A percentile compares a stretch with the other conserved stretches of the same genome.
Conservation (phyloP, 192 early-diverging fungal genomes). For the Umbelopsis isabellina region DNA sequence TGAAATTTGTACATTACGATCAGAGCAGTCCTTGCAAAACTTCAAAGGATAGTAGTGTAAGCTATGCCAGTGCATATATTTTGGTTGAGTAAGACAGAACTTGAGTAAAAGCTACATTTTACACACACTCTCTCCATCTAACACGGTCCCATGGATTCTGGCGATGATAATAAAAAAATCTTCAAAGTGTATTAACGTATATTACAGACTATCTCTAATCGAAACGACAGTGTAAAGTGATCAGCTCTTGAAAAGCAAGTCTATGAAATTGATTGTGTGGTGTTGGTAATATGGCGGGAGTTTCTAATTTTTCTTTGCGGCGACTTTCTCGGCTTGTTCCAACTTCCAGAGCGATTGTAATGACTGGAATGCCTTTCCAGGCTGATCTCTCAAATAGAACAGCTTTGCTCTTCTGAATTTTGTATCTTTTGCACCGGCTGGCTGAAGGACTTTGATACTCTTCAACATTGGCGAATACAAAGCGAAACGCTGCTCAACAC, state of each 20-base stretch:
- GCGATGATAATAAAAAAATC: background rate
- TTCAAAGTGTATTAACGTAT: conserved; percentile 13
- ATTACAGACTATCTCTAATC: conserved; percentile 15
- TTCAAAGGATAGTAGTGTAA: conserved; percentile 72
- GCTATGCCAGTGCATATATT: conserved; percentile 71
- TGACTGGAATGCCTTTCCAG: conserved; percentile 69
- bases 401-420: conserved; percentile 74
- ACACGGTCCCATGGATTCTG: too few relatives aligned
- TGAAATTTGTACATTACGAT: conserved; percentile 83
- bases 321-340: conserved; percentile 36
- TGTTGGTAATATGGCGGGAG: background rate
- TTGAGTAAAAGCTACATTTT: too few relatives aligned
- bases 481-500: conserved; percentile 76
- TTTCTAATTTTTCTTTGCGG: conserved; percentile 5
- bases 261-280: conserved; percentile 5
- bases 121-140: too few relatives aligned
- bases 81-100: background rate
- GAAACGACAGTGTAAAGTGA: conserved; percentile 3
- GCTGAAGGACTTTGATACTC: conserved; percentile 65
- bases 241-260: background rate
- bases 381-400: conserved; percentile 77
- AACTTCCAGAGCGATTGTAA: conserved; percentile 42
- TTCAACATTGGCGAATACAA: conserved; percentile 80
- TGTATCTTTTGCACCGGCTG: conserved; percentile 51
- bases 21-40: conserved; percentile 73